Base-by-base conservation (phyloP, 331 rosid species). In the Malus hybrid region DNA sequence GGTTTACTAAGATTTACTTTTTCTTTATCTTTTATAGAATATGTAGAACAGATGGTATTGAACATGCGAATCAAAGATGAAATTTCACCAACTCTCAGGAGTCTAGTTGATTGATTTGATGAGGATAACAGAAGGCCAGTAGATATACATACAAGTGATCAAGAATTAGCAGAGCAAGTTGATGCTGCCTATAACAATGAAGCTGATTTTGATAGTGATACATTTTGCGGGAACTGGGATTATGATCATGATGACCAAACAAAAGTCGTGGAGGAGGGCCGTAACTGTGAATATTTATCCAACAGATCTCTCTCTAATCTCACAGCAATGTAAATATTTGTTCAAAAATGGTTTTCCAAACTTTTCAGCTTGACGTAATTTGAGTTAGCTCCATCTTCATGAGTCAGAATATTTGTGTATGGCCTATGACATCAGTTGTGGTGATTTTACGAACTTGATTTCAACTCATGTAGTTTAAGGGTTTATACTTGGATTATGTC, bases 51-150 rank as follows among this genome's bases (percentile, higher is more conserved):
- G 86, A 92, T 90, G 90, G 85, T 85, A 62, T 67, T 84, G 87
- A 79, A 85, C 77, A 82, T 92, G 86, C 86, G 78, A 69, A 74
- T 60, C 67, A 84, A 86, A 86, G 85, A 94, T 77, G 97, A 92
- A 76, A 94, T 94, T 78, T 94, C 99, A 69, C 99, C 22, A 22
- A 22, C 22, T 22, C 22, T 22, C 22, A 22, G 22, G 22, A 80
- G 62, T 76, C 83, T 92, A 78, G 89, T 94, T 65, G 84, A 85
- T 80, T 88, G 80, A 79, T 92, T 90, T 52, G 92, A 90, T 80
- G 93, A 90, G 83, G 85, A 78, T 80, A 92, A 94, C 79, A 85
- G 69, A 85, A 89, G 99, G 87, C 96, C 93, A 36, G 34, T 87
- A 42, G 85, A 83, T 79, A 80, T 81, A 75, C 80, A 74, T 69